Evolutionary conservation across 2,329 filamentous ascomycete species (phyloP), one percentile per base, ranked within the genome.

Genomic region (Amauroascus verrucosus): DNA sequence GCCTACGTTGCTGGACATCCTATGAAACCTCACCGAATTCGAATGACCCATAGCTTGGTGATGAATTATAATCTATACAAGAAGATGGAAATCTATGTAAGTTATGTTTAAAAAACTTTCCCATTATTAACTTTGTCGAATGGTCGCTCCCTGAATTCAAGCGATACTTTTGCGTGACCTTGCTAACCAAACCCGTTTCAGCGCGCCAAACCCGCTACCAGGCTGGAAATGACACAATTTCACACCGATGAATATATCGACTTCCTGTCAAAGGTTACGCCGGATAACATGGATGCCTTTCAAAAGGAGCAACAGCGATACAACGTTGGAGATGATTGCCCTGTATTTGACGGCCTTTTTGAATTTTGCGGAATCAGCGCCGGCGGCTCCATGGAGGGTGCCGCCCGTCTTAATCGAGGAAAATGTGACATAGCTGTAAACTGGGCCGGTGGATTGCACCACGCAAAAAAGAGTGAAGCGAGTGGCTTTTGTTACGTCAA

Each of bases 401-500:
- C 82, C 8, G 82, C 82, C n/a, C 75, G 81, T 50, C 67, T 85
- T 60, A 85, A 84, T 61, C 72, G 82, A 54, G 79, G 79, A 46
- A 85, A 85, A 64, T 85, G 82, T 63, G 82, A 85, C 60, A 77
- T 85, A 55, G 80, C 81, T 9, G 66, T 74, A 53, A 94, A 95
- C 62, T 98, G 93, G 93, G 91, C 90, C 24, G 93, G 93, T 53
- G 93, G 93, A 41, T 80, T 98, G 38, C 93, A 98, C 69, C 93
- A 98, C 65, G 93, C 93, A 37, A 96, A 97, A 70, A 93, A 91
- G 68, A 85, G 86, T 54, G 89, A 95, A 72, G 91, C 93, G 0
- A 93, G 87, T 45, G 93, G 93, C 0, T 98, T 98, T 69, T 98
- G 93, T 72, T 98, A 98, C 70, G 91, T 97, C 73, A 98, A 98